Evolutionary conservation across 208 protist species (phyloP).

Genomic region (Angomonas deanei): DNA sequence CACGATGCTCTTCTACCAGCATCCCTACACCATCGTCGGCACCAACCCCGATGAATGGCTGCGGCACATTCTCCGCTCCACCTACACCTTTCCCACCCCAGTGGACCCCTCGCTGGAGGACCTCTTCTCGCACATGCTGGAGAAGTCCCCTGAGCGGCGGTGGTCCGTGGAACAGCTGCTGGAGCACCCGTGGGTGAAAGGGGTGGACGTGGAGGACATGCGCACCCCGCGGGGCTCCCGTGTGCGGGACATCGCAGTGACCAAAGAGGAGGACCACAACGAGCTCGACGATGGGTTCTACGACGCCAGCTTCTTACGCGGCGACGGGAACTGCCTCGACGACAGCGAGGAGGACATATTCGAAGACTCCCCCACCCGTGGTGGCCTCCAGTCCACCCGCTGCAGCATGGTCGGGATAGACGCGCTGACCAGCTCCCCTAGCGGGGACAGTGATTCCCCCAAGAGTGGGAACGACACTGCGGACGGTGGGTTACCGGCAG

Average conservation of each 20-base stretch:
- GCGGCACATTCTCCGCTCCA: slow-evolving; percentile 41
- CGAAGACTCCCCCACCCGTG: neutral
- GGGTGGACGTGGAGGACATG: neutral
- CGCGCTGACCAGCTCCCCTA: neutral
- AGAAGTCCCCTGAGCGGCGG: slow-evolving; percentile 54
- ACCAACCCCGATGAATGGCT: slow-evolving; percentile 49
- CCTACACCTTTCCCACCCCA: slow-evolving; percentile 41
- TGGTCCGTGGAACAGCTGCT: slow-evolving; percentile 78
- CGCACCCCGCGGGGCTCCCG: neutral
- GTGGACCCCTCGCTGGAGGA: slow-evolving; percentile 46
- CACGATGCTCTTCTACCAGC: slow-evolving; percentile 85
- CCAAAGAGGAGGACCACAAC: neutral
- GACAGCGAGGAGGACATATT: neutral
- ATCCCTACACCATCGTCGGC: slow-evolving; percentile 81
- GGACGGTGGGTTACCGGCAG: no score
- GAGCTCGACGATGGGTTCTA: slow-evolving; percentile 14
- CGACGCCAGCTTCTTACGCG: neutral
- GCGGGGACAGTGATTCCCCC: neutral
- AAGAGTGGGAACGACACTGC: no score
- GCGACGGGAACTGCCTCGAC: neutral
- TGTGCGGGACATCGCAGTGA: neutral
- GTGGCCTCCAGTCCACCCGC: neutral
- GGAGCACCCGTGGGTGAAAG: slow-evolving; percentile 56
- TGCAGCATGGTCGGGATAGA: neutral
- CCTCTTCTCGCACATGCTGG: slow-evolving; percentile 70